Evolutionary conservation across 2,329 filamentous ascomycete species (phyloP), one percentile per base, ranked within the genome.

Genomic region (Chaetomium strumarium): DNA sequence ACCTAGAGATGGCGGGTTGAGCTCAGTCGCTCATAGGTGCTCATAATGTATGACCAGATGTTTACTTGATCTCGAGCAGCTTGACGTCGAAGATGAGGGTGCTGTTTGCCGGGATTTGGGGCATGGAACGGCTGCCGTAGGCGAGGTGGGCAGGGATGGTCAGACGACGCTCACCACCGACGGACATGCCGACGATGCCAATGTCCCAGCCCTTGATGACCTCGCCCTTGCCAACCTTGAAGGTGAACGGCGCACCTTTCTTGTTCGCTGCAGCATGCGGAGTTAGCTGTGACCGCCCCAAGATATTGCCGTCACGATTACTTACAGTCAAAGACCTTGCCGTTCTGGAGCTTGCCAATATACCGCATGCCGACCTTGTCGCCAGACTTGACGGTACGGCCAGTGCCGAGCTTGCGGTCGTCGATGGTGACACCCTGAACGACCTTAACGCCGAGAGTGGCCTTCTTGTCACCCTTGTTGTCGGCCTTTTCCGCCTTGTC

Each of bases 171-270:
- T 99, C 95, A 65, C 90, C 90, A 66, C 93, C 93, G 62, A 91
- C 85, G 62, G 85, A 78, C 90, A 99, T 96, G 72, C 95, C 95
- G 62, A 81, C 79, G 63, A 99, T 77, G 73, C 93, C 93, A 60
- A 97, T 82, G 70, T 99, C 95, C 95, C 93, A 97, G 62, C 93
- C 93, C 81, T 95, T 93, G 78, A 99, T 99, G 66, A 99, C 95
- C 72, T 97, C 89, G 57, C 91, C 91, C 68, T 85, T 83, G 63
- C 93, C 95, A 56, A 95, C 84, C 79, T 92, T 95, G 83, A 97
- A 97, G 62, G 80, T 81, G 77, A 99, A 99, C 53, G 95, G 92
- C 77, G 95, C 91, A 65, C 93, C 93, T 78, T 95, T 96, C 81
- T 97, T 99, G 81, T 99, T 97, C 72, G 90, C 89, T 91, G 64